Evolutionary conservation across 2,329 filamentous ascomycete genomes (phyloP), one percentile per base, ranked within the genome.

Genomic region (Hypoxylon sp.): DNA sequence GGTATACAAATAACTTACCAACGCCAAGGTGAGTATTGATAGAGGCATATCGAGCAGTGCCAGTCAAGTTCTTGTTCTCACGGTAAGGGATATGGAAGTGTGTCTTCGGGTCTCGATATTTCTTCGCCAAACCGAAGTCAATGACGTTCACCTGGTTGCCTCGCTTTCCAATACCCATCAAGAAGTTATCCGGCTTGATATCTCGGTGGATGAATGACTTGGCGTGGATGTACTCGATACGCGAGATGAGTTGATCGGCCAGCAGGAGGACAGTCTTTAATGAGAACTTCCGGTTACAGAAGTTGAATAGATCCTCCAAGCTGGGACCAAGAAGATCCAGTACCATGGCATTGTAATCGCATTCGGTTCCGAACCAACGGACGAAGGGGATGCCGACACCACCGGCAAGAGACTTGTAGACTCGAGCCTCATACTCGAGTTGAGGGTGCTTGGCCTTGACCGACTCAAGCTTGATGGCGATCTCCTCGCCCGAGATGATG

Each of bases 21-120:
- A 98, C 96, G 80, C 96, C 96, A 78, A 98, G 84, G 78, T 99
- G 96, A 67, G 96, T 99, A 86, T 99, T 99, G 85, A 99, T 99
- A 69, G 92, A 96, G 69, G 96, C 96, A 82, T 99, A 99, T 79
- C 96, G 95, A 75, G 96, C 96, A 75, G 96, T 99, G 80, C 96
- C 96, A 57, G 96, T 99, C 82, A 99, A 85, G 88, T 98, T 98
- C 92, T 99, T 98, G 91, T 98, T 98, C 93, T 98, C 96, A 84
- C 96, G 91, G 87, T 99, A 98, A 48, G 96, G 96, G 68, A 98
- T 99, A 83, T 99, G 96, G 85, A 98, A 98, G 83, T 98, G 95
- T 64, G 96, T 98, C 91, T 99, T 99, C 65, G 96, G 96, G 85
- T 98, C 96, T 72, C 96, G 92, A 85, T 98, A 99, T 85, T 98